Evolutionary conservation across 2,329 filamentous ascomycete species (phyloP).

Genomic region (Emericellopsis atlantica): DNA sequence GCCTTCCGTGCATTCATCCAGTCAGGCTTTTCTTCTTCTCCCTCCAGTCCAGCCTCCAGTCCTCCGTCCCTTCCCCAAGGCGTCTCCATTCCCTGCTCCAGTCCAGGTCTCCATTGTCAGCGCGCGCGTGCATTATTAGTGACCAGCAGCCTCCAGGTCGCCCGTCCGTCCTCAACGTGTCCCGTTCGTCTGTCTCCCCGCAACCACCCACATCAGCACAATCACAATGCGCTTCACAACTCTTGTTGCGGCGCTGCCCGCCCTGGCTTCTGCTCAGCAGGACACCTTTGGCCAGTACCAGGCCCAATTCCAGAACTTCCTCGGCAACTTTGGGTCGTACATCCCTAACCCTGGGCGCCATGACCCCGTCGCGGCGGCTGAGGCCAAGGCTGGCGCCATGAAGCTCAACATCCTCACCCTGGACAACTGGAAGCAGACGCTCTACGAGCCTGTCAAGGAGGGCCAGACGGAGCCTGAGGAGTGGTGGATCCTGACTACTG

Average conservation of each 20-base stretch:
- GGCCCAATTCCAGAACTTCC: slow-evolving; percentile 50
- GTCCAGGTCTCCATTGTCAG: no score
- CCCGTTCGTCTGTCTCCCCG: neutral
- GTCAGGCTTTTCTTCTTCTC: neutral
- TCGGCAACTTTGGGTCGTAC: slow-evolving; percentile 44
- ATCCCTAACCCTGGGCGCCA: slow-evolving; percentile 33
- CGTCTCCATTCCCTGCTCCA: slow-evolving; percentile 1
- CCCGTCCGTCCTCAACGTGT: no score
- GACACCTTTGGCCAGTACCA: slow-evolving; percentile 43
- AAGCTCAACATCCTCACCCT: slow-evolving; percentile 45
- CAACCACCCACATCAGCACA: neutral
- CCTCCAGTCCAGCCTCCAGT: neutral
- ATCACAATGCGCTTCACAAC: slow-evolving; percentile 46
- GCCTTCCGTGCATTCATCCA: neutral
- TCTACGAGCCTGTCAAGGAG: slow-evolving; percentile 48
- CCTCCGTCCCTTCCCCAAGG: neutral
- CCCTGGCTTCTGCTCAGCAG: slow-evolving; percentile 39
- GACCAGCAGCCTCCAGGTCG: no score
- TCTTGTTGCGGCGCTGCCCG: slow-evolving; percentile 39
- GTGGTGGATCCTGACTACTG: slow-evolving; percentile 65
- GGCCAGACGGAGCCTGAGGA: slow-evolving; percentile 53
- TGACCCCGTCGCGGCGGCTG: slow-evolving; percentile 25
- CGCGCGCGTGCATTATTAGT: no score
- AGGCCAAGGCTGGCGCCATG: slow-evolving; percentile 25
- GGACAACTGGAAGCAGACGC: slow-evolving; percentile 57